Base-by-base conservation (phyloP, 108 stramenopile genomes). In the Cyclotella atomus region DNA sequence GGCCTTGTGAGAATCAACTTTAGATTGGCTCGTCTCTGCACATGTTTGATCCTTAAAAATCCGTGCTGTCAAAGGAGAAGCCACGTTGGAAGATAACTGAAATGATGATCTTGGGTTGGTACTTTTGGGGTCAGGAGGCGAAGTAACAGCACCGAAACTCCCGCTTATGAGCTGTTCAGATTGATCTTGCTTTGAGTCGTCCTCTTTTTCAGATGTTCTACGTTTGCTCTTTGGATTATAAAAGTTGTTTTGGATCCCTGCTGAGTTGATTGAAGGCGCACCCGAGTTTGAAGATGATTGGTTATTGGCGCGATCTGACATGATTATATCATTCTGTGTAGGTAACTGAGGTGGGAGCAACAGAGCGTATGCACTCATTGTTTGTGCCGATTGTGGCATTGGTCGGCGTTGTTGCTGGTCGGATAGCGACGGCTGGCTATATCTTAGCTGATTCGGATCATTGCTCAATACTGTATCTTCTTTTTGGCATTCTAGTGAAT, bases 201-300 rank as follows among this genome's bases (percentile, higher is more conserved):
- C 38, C 6, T 41, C 38, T 41, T 12, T 12, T 41, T 41, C 52
- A 21, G 52, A 23, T 10, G 10, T 32, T 30, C 29, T 57, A 15
- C 30, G 12, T 57, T 57, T 57, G 32, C 56, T 57, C 14, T 4
- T 57, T 30, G 56, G 56, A n/a, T 57, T 57, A 30, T 57, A 57
- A 32, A n/a, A n/a, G n/a, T 19, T 16, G 29, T 57, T 57, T 28
- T 30, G 56, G 32, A 57, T 28, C 15, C 12, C 29, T 8, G 56
- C 10, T 17, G 30, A 15, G 20, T 32, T 29, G 30, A 32, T 57
- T 32, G 56, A 57, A 32, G 6, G 0, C 15, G 56, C 1, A 2
- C 21, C 21, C 10, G 23, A 52, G n/a, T n/a, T n/a, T 3, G 3
- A 3, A 21, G 52, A 10, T 23, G 52, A 23, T 1, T 10, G 52